Evolutionary conservation across 2,329 filamentous ascomycete genomes (phyloP).

Genomic region (Fusarium transvaalense): DNA sequence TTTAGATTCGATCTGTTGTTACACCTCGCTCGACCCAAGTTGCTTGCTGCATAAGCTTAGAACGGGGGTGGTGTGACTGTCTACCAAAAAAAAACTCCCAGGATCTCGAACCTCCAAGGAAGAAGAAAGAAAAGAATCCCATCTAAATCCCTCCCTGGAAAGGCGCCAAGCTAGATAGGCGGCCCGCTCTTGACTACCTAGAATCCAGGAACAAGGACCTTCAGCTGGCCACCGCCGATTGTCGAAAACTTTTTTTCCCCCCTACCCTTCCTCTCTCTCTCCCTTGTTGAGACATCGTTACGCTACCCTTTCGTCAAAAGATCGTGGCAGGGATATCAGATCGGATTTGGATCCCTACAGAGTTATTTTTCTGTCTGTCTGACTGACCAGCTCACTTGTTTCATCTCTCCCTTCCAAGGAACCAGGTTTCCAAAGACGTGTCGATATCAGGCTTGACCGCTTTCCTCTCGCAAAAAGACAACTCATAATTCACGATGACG

Average conservation of each 20-base stretch:
- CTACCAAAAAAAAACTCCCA: conserved; percentile 14
- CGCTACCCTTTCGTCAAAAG: conserved; percentile 9
- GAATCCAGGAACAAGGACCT: conserved; percentile 47
- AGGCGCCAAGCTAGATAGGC: conserved; percentile 37
- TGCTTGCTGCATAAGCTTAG: conserved; percentile 26
- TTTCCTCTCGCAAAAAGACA: conserved; percentile 24
- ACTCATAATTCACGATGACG: conserved; percentile 34
- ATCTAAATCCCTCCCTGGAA: conserved; percentile 3
- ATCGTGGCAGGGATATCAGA: conserved; percentile 33
- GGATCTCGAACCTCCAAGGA: conserved; percentile 17
- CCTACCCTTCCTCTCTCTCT: background rate
- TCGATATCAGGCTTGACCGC: conserved; percentile 37
- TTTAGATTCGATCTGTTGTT: conserved; percentile 38
- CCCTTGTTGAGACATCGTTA: background rate
- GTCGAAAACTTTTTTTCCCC: conserved; percentile 10
- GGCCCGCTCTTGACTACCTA: conserved; percentile 41
- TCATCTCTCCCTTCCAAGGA: conserved; percentile 8
- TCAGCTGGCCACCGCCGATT: conserved; percentile 32
- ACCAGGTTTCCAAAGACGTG: conserved; percentile 21
- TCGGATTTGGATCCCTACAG: conserved; percentile 15
- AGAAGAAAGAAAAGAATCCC: background rate
- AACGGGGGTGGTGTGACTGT: conserved; percentile 1
- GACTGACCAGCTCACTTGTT: conserved; percentile 5
- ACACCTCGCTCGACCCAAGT: conserved; percentile 21
- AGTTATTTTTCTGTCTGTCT: conserved; percentile 1